Base-by-base conservation (phyloP, 2,329 filamentous ascomycete species). In the Akanthomyces muscarius region DNA sequence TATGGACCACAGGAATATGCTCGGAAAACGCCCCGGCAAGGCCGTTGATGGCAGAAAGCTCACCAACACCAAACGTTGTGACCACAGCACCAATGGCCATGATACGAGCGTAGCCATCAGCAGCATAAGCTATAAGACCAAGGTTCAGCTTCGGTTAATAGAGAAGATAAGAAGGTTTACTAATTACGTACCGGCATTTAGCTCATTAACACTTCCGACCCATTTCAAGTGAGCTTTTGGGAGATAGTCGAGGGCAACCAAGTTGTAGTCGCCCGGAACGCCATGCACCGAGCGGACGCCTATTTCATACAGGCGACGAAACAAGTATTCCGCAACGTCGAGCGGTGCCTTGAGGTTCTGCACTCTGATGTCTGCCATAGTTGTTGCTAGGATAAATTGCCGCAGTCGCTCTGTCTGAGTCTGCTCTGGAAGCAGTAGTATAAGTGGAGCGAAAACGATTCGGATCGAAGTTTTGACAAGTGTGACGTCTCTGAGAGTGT, bases 91-190 rank as follows among this genome's bases (percentile, higher is more conserved):
- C 82, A 41, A 91, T 86, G 50, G 88, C 87, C 63, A 89, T 89
- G 64, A 91, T 82, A 66, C 89, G 83, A 62, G 89, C 89, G 72
- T 92, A 92, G 28, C 89, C 90, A 76, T 92, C 90, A n/a, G 90
- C 88, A 33, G 89, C 89, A 70, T 92, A 92, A 21, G 87, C 88
- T 85, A 70, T 30, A 28, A 38, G 64, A 68, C 67, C 57, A 69
- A 47, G 60, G 38, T 38, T 61, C 5, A 48, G 44, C 41, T 4
- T 44, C 8, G 48, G 33, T 61, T 50, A 38, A 47, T 23, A 2
- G 18, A 38, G 14, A 21, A 25, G 11, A 36, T 33, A 30, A 7
- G 13, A 8, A 11, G n/a, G 11, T 18, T 5, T 5, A 25, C 36
- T 11, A 14, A n/a, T 30, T 45, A 41, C 50, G 14, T 47, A 86